Evolutionary conservation across 2,329 filamentous ascomycete species (phyloP).

Genomic region (Cladosporium sp.): DNA sequence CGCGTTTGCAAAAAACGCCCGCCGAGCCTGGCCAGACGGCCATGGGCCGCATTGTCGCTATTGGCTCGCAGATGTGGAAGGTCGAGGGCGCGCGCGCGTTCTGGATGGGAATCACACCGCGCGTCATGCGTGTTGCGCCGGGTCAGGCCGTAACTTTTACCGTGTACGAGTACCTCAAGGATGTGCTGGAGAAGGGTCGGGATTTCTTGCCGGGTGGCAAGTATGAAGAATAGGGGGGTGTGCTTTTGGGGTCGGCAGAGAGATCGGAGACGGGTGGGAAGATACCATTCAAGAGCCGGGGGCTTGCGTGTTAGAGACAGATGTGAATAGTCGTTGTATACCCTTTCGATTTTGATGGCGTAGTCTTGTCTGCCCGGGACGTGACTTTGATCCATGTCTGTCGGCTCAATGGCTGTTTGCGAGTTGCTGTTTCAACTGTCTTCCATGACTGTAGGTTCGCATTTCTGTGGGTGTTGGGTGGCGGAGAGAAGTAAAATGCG

Average conservation of each 20-base stretch:
- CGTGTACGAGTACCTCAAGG: conserved; percentile 49
- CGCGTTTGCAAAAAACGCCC: conserved; percentile 83
- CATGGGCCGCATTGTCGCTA: conserved; percentile 68
- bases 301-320: no score
- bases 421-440: no score
- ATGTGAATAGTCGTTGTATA: not conserved
- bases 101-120: conserved; percentile 97
- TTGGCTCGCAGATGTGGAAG: conserved; percentile 61
- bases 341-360: not conserved
- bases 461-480: no score
- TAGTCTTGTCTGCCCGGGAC: not conserved
- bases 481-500: no score
- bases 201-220: conserved; percentile 43
- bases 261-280: not conserved
- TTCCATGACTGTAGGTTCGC: no score
- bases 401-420: no score
- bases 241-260: not conserved
- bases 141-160: conserved; percentile 78
- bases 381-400: no score
- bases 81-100: conserved; percentile 93
- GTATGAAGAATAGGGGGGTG: conserved; percentile 49
- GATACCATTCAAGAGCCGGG: not conserved
- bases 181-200: conserved; percentile 43
- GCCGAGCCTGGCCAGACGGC: conserved; percentile 74
- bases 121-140: conserved; percentile 94